Evolutionary conservation across 2,329 filamentous ascomycete genomes (phyloP).

Genomic region (Camillea tinctor): DNA sequence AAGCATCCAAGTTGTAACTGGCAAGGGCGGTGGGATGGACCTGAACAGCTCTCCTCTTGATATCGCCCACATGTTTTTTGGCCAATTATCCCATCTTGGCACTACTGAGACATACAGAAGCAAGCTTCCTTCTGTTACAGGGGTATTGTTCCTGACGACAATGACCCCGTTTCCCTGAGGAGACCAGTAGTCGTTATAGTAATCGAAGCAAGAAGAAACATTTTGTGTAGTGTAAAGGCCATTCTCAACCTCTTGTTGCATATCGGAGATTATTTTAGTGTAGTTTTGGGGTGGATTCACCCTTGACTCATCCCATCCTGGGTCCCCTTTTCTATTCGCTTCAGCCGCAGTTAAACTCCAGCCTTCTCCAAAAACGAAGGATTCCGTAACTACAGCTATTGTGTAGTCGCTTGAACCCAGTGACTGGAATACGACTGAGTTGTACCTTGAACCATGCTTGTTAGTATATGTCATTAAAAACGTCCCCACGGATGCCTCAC

Average conservation of each 20-base stretch:
- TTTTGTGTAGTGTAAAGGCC: constrained; percentile 10
- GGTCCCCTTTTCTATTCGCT: constrained; percentile 13
- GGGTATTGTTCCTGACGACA: constrained; percentile 15
- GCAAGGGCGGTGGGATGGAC: constrained; percentile 1
- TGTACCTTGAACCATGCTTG: constrained; percentile 6
- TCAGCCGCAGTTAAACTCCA: constrained; percentile 14
- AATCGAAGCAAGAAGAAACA: constrained; percentile 13
- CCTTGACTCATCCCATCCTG: constrained; percentile 10
- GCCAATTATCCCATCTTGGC: constrained; percentile 21
- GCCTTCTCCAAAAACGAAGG: constrained; percentile 11
- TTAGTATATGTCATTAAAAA: neutral
- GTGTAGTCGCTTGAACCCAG: constrained; percentile 19
- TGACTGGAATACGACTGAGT: constrained; percentile 21
- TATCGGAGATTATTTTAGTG: constrained; percentile 5
- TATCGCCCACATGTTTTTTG: constrained; percentile 29
- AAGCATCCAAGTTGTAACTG: constrained; percentile 18
- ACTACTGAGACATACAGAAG: constrained; percentile 18
- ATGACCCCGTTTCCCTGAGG: constrained; percentile 19
- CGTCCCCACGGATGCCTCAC: constrained; percentile 3
- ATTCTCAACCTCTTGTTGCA: constrained; percentile 13
- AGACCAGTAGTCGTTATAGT: constrained; percentile 21
- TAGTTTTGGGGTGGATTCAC: constrained; percentile 12
- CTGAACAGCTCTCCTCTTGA: constrained; percentile 18
- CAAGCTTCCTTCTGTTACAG: constrained; percentile 11
- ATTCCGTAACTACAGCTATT: constrained; percentile 15